These are phyloP conservation scores for Nakaseomyces bracarensis DNA, from an alignment of 1,139 yeast genomes.

Conservation along the genomic window DNA sequence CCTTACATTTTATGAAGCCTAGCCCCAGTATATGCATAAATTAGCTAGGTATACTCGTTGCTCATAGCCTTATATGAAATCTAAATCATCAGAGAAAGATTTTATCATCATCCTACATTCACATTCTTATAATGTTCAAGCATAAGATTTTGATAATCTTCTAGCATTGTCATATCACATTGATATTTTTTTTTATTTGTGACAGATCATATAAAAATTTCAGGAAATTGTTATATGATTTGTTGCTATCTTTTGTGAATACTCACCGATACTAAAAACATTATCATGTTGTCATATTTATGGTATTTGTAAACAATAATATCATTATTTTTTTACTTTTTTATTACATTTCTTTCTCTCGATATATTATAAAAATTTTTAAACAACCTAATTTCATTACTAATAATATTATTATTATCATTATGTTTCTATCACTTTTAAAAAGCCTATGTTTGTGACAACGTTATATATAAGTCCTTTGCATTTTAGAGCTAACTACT, in stretches of 20 bases:
- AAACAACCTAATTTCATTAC: background rate
- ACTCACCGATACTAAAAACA: background rate
- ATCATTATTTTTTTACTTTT: background rate
- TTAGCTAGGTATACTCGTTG: no score
- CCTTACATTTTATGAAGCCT: no score
- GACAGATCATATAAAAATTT: background rate
- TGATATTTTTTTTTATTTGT: background rate
- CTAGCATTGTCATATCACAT: background rate
- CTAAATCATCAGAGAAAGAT: no score
- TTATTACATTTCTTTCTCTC: no score
- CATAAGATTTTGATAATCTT: no score
- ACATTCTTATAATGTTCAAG: no score
- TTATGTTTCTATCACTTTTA: background rate
- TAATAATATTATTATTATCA: background rate
- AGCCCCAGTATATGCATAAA: no score
- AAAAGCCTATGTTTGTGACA: no score
- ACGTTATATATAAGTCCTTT: no score
- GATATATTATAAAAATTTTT: background rate
- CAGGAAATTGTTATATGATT: background rate
- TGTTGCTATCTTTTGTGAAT: background rate
- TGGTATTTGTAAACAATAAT: background rate
- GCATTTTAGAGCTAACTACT: no score
- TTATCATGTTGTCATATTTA: background rate
- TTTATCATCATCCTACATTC: no score
- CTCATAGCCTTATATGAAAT: no score